Conservation (phyloP, 345 rosid genomes). For the Heritiera littoralis region DNA sequence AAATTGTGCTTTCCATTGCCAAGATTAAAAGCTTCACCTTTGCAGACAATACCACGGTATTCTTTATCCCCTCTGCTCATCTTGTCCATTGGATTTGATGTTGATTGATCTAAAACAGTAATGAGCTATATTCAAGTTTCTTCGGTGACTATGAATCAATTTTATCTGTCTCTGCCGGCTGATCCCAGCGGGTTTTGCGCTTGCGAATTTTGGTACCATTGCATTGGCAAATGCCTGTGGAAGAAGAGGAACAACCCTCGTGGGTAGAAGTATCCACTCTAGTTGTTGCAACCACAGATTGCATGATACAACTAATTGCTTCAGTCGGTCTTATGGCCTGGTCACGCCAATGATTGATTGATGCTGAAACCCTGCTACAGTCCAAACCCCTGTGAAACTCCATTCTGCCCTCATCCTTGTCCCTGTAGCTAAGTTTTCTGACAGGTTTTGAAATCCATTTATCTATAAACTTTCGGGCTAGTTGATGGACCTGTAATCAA, state of each 20-base stretch:
- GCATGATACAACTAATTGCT: slow-evolving; percentile 40
- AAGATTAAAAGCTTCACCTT: slow-evolving; percentile 26
- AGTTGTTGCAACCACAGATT: slow-evolving; percentile 37
- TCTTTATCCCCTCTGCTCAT: slow-evolving; percentile 20
- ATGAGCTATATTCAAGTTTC: slow-evolving; percentile 25
- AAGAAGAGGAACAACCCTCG: slow-evolving; percentile 41
- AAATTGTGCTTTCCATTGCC: slow-evolving; percentile 34
- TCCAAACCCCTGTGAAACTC: slow-evolving; percentile 46
- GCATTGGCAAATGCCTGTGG: slow-evolving; percentile 35
- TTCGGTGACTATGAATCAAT: slow-evolving; percentile 28
- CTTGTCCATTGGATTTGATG: slow-evolving; percentile 24
- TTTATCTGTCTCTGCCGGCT: slow-evolving; percentile 51
- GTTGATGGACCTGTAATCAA: slow-evolving; percentile 81
- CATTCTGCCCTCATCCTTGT: slow-evolving; percentile 61
- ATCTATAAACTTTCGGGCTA: slow-evolving; percentile 85
- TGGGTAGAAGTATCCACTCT: slow-evolving; percentile 40
- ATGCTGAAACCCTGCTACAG: slow-evolving; percentile 44
- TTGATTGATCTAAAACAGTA: slow-evolving; percentile 12
- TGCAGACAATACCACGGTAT: slow-evolving; percentile 25
- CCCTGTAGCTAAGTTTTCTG: slow-evolving; percentile 55
- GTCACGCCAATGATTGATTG: slow-evolving; percentile 52
- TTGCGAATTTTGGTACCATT: slow-evolving; percentile 53
- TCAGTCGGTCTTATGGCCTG: slow-evolving; percentile 53
- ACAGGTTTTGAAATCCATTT: slow-evolving; percentile 76
- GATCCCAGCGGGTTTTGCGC: slow-evolving; percentile 99